phyloP scores from a whole-genome alignment of 2,329 filamentous ascomycete genomes.

The Trichoderma gracile region DNA sequence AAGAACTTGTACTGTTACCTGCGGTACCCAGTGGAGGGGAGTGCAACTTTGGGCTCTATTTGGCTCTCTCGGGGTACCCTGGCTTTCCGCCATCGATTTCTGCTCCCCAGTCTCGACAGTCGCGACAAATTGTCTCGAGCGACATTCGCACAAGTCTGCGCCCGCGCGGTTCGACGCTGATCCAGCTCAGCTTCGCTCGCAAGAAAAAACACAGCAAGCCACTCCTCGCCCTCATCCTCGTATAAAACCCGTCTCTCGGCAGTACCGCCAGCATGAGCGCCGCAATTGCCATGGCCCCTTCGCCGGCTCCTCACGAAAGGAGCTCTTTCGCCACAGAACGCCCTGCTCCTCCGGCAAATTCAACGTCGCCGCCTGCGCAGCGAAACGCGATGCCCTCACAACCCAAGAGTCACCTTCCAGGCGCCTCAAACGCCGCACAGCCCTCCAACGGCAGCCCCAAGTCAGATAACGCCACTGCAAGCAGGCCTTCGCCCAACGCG shows the following conservation, averaged over 20 bases:
- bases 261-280: slow-evolving; percentile 59
- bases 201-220: neutral
- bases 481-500: slow-evolving; percentile 60
- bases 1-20: neutral
- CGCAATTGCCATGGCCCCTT: slow-evolving; percentile 68
- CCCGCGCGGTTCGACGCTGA: slow-evolving; percentile 11
- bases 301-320: slow-evolving; percentile 66
- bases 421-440: slow-evolving; percentile 46
- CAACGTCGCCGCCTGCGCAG: slow-evolving; percentile 48
- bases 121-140: slow-evolving; percentile 9
- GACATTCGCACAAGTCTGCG: slow-evolving; percentile 16
- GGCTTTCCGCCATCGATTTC: neutral
- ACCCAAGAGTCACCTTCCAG: slow-evolving; percentile 28
- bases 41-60: neutral
- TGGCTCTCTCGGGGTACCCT: neutral
- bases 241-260: neutral
- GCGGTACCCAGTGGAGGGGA: slow-evolving; percentile 5
- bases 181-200: slow-evolving; percentile 9
- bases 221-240: neutral
- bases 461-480: slow-evolving; percentile 39
- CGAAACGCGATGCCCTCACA: slow-evolving; percentile 39
- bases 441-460: slow-evolving; percentile 57
- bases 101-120: slow-evolving; percentile 7
- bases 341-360: slow-evolving; percentile 41
- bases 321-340: slow-evolving; percentile 57